A percentile compares a stretch with the other conserved stretches of the same genome.
Evolutionary conservation across 192 early-diverging fungal species (phyloP).

Genomic region (Chytriomyces sp.): DNA sequence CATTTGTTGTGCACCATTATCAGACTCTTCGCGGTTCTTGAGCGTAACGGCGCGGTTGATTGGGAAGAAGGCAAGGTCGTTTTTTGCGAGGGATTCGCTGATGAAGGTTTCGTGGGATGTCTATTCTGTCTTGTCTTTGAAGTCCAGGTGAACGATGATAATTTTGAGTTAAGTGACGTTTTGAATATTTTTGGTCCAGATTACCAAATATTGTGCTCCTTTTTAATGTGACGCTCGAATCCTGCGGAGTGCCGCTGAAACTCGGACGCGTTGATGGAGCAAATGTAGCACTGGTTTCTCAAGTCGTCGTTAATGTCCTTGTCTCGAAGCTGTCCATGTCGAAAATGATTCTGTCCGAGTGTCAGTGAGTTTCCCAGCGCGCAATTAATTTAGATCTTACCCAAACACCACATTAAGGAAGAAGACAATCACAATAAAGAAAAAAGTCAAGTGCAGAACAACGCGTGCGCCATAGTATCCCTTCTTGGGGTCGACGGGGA

Average conservation of each 20-base stretch:
- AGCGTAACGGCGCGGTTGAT: constrained; percentile 44
- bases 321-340: constrained; percentile 48
- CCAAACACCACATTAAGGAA: constrained; percentile 49
- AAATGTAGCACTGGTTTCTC: constrained; percentile 38
- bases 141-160: constrained; percentile 36
- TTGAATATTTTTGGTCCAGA: background rate
- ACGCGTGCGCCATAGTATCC: constrained; percentile 42
- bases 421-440: constrained; percentile 47
- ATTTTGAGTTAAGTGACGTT: background rate
- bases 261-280: constrained; percentile 45
- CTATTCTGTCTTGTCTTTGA: constrained; percentile 46
- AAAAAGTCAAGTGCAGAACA: constrained; percentile 42
- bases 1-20: constrained; percentile 16
- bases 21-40: constrained; percentile 34
- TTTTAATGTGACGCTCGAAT: constrained; percentile 42
- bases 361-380: background rate
- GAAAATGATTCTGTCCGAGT: constrained; percentile 46
- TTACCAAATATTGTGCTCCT: constrained; percentile 49
- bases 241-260: constrained; percentile 45
- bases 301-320: constrained; percentile 46
- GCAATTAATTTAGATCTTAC: background rate
- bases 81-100: constrained; percentile 35
- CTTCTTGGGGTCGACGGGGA: constrained; percentile 30
- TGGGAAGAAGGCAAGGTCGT: constrained; percentile 45
- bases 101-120: constrained; percentile 50